Evolutionary conservation across 163 green algal species (phyloP).

Genomic region (Scenedesmus sp.): DNA sequence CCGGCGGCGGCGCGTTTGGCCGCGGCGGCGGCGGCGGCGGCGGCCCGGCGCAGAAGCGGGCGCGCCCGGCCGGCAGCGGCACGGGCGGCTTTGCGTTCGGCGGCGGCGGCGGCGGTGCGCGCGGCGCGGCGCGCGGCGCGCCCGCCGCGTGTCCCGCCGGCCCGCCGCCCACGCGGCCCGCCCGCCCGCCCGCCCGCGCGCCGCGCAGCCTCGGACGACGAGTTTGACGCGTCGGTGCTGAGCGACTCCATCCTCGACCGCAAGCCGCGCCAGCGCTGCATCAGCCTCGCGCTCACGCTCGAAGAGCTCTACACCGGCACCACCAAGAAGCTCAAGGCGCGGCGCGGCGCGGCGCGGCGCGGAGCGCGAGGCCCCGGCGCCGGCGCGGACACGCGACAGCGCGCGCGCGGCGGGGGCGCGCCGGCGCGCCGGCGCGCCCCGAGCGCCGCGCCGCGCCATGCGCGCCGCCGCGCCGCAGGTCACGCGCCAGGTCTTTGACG

Average conservation of each 20-base stretch:
- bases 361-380: not conserved
- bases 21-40: not conserved
- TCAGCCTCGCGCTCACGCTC: conserved; percentile 61
- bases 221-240: conserved; percentile 15
- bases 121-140: too few species aligned
- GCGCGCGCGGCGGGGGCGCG: too few species aligned
- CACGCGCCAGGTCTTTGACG: conserved; percentile 73
- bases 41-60: not conserved
- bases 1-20: not conserved
- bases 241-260: conserved; percentile 13
- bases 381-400: conserved; percentile 57
- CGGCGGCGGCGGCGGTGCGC: not conserved
- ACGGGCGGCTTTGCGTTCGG: conserved; percentile 28
- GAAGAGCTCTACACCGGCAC: conserved; percentile 82
- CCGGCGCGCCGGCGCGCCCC: too few species aligned
- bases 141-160: too few species aligned
- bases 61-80: conserved; percentile 3
- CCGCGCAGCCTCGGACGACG: not conserved
- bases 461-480: conserved; percentile 59
- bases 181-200: not conserved
- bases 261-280: conserved; percentile 19
- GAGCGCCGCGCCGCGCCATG: too few species aligned
- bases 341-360: too few species aligned
- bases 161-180: not conserved
- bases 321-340: conserved; percentile 79